Percentiles rank a stretch among this genome's conserved stretches.
phyloP scores from a whole-genome alignment of 345 rosid species.

The Bruguiera gymnorhiza region DNA sequence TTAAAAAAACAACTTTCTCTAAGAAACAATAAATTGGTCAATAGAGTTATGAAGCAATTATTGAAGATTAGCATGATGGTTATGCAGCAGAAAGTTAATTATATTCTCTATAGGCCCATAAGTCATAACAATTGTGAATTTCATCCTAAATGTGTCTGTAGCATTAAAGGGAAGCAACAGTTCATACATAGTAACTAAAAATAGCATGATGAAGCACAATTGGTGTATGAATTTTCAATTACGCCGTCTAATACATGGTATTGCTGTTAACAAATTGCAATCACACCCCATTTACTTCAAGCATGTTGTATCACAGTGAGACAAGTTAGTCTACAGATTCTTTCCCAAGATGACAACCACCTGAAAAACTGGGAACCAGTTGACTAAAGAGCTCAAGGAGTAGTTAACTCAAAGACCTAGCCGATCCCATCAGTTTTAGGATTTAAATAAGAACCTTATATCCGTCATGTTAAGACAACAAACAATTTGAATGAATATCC shows the following conservation, averaged over 20 bases:
- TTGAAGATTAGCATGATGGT: too few species aligned
- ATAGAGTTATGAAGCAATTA: too few species aligned
- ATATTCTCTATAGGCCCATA: too few species aligned
- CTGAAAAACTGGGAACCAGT: background rate
- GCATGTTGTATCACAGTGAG: background rate
- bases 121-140: too few species aligned
- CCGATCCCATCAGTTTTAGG: background rate
- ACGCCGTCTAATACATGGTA: too few species aligned
- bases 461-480: slow-evolving; percentile 4
- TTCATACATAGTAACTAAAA: background rate
- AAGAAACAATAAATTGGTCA: too few species aligned
- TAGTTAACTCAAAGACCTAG: background rate
- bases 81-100: too few species aligned
- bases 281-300: too few species aligned
- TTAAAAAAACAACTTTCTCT: background rate
- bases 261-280: too few species aligned
- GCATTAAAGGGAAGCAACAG: too few species aligned
- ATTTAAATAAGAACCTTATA: slow-evolving; percentile 9
- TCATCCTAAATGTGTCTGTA: too few species aligned
- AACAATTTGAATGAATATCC: background rate
- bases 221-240: background rate
- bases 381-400: background rate
- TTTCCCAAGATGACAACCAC: too few species aligned
- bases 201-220: background rate
- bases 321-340: background rate